Conservation (phyloP, 176 grass and related monocot genomes). For the Themeda triandra region DNA sequence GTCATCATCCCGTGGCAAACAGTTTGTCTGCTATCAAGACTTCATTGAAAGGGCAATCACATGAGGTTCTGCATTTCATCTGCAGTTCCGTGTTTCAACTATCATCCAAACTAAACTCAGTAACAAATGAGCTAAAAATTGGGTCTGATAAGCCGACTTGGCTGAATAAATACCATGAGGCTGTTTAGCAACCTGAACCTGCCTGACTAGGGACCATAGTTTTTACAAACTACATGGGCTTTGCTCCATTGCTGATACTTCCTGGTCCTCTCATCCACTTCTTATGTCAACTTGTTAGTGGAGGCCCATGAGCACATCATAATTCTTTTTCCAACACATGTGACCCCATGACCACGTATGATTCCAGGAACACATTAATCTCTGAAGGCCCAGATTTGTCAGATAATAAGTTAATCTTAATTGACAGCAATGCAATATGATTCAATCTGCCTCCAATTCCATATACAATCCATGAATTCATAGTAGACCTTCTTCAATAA, state of each 20-base stretch:
- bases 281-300: neutral
- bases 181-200: neutral
- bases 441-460: neutral
- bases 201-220: neutral
- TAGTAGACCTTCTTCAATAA: neutral
- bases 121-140: neutral
- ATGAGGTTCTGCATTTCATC: neutral
- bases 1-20: neutral
- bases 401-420: neutral
- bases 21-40: neutral
- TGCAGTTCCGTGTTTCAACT: neutral
- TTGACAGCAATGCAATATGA: neutral
- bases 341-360: constrained; percentile 47
- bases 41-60: neutral
- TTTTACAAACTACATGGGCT: neutral
- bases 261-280: neutral
- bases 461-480: neutral
- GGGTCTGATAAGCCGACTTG: neutral
- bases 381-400: neutral
- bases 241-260: neutral
- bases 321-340: constrained; percentile 20
- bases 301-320: constrained; percentile 28
- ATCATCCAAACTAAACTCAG: neutral
- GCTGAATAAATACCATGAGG: neutral
- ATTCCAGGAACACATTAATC: constrained; percentile 37